A percentile compares a stretch with the other conserved stretches of the same genome.
Conservation (phyloP, 2,329 filamentous ascomycete species). For the Erysiphe neolycopersici region DNA sequence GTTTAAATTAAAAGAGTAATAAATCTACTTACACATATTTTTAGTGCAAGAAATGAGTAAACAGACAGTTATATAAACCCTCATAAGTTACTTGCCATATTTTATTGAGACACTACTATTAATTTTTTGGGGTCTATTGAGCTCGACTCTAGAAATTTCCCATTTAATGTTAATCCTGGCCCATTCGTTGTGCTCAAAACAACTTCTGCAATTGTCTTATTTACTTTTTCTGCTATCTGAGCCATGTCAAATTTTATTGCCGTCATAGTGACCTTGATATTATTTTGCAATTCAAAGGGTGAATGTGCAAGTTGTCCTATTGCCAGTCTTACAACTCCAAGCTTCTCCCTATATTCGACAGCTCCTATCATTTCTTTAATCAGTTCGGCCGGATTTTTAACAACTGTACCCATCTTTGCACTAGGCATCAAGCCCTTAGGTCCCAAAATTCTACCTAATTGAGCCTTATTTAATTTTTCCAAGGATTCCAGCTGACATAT, state of each 20-base stretch:
- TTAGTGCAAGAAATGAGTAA: too few species aligned
- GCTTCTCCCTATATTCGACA: constrained; percentile 62
- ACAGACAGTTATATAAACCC: too few species aligned
- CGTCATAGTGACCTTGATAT: constrained; percentile 52
- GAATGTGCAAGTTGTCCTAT: constrained; percentile 77
- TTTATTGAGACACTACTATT: background rate
- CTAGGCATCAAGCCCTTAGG: constrained; percentile 85
- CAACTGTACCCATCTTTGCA: constrained; percentile 65
- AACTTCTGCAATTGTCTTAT: constrained; percentile 47
- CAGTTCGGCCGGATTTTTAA: constrained; percentile 46
- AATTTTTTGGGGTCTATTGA: constrained; percentile 14
- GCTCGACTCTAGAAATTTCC: constrained; percentile 39
- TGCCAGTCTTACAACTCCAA: constrained; percentile 67
- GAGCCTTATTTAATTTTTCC: constrained; percentile 54
- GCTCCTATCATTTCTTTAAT: constrained; percentile 66
- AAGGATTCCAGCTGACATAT: constrained; percentile 64
- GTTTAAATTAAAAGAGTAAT: constrained; percentile 6
- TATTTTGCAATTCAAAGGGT: constrained; percentile 60
- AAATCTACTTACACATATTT: background rate
- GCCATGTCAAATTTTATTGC: constrained; percentile 55
- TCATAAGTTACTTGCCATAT: too few species aligned
- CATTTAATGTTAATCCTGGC: constrained; percentile 67
- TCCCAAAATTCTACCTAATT: constrained; percentile 56
- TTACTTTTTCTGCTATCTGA: constrained; percentile 31
- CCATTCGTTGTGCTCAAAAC: constrained; percentile 71